Percentiles rank a stretch among this genome's conserved stretches.
phyloP scores from a whole-genome alignment of 1,284 basidiomycete genomes.

The Heliocybe sulcata region DNA sequence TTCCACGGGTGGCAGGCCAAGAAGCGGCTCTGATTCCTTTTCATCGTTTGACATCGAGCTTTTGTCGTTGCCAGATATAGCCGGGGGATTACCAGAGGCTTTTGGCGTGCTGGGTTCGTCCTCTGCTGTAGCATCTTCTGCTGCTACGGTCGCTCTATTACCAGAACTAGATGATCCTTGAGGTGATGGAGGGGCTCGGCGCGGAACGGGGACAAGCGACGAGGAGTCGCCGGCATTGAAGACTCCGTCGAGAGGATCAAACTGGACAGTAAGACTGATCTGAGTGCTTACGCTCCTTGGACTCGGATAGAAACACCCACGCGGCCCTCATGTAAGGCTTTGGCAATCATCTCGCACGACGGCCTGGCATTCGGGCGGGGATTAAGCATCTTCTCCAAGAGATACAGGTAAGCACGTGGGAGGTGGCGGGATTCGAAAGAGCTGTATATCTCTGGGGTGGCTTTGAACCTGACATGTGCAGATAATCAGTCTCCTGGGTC shows the following conservation, averaged over 20 bases:
- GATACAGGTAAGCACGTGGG: conserved; percentile 58
- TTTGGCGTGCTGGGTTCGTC: not conserved
- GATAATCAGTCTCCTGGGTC: not conserved
- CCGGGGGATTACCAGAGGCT: not conserved
- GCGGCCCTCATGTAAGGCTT: conserved; percentile 58
- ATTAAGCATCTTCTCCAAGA: conserved; percentile 69
- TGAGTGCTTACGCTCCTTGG: not conserved
- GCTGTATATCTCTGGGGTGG: conserved; percentile 37
- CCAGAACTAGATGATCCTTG: not conserved
- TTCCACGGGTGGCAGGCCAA: not conserved
- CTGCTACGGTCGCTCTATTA: not conserved
- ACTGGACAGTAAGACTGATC: conserved; percentile 7
- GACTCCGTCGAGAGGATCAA: conserved; percentile 13
- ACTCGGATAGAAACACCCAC: conserved; percentile 28
- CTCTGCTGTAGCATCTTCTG: not conserved
- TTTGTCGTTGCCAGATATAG: not conserved
- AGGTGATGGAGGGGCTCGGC: not conserved
- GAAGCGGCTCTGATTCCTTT: conserved; percentile 2
- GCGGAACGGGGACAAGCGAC: not conserved
- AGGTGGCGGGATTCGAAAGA: conserved; percentile 63
- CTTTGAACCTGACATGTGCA: conserved; percentile 44
- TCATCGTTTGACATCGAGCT: not conserved
- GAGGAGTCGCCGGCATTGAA: not conserved
- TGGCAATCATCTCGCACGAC: conserved; percentile 62
- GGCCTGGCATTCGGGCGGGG: conserved; percentile 55